A percentile compares a stretch with the other conserved stretches of the same genome.
Conservation (phyloP, 2,329 filamentous ascomycete genomes). For the Mollisiaceae sp. region DNA sequence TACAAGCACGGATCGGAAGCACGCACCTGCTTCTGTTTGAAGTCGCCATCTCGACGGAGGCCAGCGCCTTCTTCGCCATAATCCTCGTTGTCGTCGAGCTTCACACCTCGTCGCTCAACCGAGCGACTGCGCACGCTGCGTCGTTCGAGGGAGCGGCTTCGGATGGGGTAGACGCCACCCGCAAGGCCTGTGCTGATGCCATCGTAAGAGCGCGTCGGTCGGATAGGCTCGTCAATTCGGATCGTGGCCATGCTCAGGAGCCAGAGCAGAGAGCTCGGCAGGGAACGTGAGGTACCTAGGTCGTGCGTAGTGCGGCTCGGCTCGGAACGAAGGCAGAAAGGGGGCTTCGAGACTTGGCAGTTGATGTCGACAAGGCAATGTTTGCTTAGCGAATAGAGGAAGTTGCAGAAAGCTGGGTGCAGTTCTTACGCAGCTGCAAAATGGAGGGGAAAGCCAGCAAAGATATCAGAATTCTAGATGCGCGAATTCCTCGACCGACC, state of each 20-base stretch:
- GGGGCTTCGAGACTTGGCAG: not conserved
- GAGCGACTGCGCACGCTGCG: constrained; percentile 3
- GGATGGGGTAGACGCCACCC: constrained; percentile 24
- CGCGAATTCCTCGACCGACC: not conserved
- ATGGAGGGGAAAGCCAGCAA: not conserved
- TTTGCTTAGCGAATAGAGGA: too few relatives aligned
- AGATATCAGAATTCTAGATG: not conserved
- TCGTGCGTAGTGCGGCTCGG: not conserved
- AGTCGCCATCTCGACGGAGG: constrained; percentile 25
- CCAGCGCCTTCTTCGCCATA: constrained; percentile 24
- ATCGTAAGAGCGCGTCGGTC: constrained; percentile 19
- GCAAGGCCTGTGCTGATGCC: constrained; percentile 13
- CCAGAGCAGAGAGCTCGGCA: not conserved
- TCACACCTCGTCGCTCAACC: constrained; percentile 18
- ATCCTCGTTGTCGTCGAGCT: constrained; percentile 21
- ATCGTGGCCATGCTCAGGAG: constrained; percentile 22
- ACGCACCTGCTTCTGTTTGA: constrained; percentile 33
- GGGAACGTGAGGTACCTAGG: too few relatives aligned
- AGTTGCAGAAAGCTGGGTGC: not conserved
- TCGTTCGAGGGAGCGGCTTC: constrained; percentile 17
- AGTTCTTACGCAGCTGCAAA: not conserved
- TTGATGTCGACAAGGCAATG: not conserved
- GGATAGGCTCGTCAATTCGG: constrained; percentile 22
- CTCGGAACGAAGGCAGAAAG: not conserved
- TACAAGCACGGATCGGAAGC: not conserved